A percentile compares a stretch with the other conserved stretches of the same genome.
phyloP scores from a whole-genome alignment of 805 yeast genomes.

The Saccharomycopsis fodiens region DNA sequence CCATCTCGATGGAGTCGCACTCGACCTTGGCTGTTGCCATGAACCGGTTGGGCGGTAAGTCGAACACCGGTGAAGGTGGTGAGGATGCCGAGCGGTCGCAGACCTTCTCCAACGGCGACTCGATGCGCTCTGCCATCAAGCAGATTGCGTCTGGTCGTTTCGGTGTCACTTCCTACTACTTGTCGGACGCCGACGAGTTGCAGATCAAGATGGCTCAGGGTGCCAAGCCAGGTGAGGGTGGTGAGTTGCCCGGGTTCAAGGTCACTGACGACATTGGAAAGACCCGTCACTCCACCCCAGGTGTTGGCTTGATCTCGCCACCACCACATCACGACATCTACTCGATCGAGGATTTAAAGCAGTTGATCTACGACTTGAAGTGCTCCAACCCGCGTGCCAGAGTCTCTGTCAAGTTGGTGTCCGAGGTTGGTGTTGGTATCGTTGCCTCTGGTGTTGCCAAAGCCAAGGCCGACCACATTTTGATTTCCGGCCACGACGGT shows the following conservation, averaged over 20 bases:
- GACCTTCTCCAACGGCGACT: constrained; percentile 80
- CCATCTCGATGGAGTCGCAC: constrained; percentile 97
- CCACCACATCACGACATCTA: constrained; percentile 99
- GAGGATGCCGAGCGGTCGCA: constrained; percentile 89
- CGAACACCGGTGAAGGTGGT: constrained; percentile 99
- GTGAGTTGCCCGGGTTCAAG: constrained; percentile 94
- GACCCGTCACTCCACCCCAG: constrained; percentile 94
- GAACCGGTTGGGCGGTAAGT: constrained; percentile 96
- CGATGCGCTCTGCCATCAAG: constrained; percentile 98
- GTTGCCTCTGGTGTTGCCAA: constrained; percentile 99
- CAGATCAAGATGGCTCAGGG: constrained; percentile 99
- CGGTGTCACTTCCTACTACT: constrained; percentile 92
- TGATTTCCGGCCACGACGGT: constrained; percentile 97
- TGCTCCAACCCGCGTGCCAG: constrained; percentile 97
- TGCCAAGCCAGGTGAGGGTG: constrained; percentile 99
- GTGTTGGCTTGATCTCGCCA: constrained; percentile 95
- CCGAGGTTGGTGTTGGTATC: constrained; percentile 98
- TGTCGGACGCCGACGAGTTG: constrained; percentile 94
- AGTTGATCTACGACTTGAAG: constrained; percentile 90
- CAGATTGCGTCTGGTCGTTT: constrained; percentile 97
- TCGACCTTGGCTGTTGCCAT: constrained; percentile 96
- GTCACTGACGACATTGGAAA: constrained; percentile 83
- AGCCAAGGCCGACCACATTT: constrained; percentile 95
- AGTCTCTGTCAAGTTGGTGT: constrained; percentile 91
- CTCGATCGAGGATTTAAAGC: constrained; percentile 96